Percentiles rank a stretch among this genome's conserved stretches.
These are phyloP conservation scores for Cardamine chenopodiifolia DNA, from an alignment of 345 rosid species.

Conservation along the genomic window DNA sequence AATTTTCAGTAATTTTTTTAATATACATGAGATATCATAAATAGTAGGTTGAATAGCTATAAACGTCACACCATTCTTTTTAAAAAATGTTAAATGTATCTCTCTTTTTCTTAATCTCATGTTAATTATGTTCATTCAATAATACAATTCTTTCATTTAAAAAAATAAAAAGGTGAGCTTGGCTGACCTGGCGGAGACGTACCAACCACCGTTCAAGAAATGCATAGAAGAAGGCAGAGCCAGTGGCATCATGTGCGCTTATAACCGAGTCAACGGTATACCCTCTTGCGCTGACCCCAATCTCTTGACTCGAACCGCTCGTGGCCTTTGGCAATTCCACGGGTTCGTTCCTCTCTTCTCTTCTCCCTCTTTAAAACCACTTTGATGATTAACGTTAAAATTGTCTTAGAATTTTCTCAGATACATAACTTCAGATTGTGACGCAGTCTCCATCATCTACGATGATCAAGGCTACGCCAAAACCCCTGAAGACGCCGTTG, in stretches of 20 bases:
- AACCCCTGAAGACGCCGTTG: constrained; percentile 84
- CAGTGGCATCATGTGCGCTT: constrained; percentile 89
- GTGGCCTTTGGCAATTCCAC: constrained; percentile 69
- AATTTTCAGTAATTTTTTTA: too few species aligned
- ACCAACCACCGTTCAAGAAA: constrained; percentile 77
- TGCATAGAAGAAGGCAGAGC: constrained; percentile 71
- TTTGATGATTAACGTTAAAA: not conserved
- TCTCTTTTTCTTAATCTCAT: not conserved
- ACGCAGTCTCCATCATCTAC: constrained; percentile 72
- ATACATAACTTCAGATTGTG: constrained; percentile 88
- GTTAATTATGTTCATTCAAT: constrained; percentile 2
- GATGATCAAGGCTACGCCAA: constrained; percentile 65
- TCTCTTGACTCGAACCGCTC: constrained; percentile 60
- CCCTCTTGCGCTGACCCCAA: constrained; percentile 74
- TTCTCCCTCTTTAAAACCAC: not conserved
- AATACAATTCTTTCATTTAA: not conserved
- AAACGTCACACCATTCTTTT: not conserved
- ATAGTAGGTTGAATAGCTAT: not conserved
- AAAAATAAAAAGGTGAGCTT: constrained; percentile 76
- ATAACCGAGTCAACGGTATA: constrained; percentile 74
- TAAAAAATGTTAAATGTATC: not conserved
- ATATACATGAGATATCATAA: too few species aligned
- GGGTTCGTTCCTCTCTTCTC: constrained; percentile 50
- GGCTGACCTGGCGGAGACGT: constrained; percentile 83
- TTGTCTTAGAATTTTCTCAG: constrained; percentile 42